Evolutionary conservation across 768 basidiomycete species (phyloP).

Genomic region (Hirschioporus abietinus): DNA sequence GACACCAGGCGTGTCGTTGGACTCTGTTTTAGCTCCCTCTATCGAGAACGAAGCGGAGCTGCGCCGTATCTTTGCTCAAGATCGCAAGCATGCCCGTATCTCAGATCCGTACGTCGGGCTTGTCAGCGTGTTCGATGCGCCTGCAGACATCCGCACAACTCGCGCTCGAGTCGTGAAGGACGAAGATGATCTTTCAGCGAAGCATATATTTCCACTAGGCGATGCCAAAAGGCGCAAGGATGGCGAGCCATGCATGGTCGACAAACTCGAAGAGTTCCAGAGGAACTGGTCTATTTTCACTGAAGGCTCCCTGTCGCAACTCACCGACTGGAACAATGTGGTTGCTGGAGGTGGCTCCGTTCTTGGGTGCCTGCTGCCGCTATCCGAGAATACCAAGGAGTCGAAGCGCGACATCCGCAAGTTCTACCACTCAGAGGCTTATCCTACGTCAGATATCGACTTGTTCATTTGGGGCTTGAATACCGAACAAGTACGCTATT

Average conservation of each 20-base stretch:
- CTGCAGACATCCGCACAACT: slow-evolving; percentile 41
- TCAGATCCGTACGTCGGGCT: slow-evolving; percentile 49
- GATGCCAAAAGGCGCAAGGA: slow-evolving; percentile 40
- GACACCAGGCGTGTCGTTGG: slow-evolving; percentile 31
- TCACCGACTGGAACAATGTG: slow-evolving; percentile 58
- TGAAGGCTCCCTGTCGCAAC: slow-evolving; percentile 55
- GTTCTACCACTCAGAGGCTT: slow-evolving; percentile 48
- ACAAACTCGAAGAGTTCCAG: slow-evolving; percentile 51
- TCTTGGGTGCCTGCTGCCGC: slow-evolving; percentile 49
- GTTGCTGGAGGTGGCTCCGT: slow-evolving; percentile 58
- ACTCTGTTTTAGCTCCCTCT: slow-evolving; percentile 44
- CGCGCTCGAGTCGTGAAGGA: slow-evolving; percentile 42
- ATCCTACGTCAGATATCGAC: slow-evolving; percentile 59
- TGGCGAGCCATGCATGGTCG: slow-evolving; percentile 44
- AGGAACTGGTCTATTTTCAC: slow-evolving; percentile 61
- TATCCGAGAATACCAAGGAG: slow-evolving; percentile 41
- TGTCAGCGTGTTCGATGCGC: slow-evolving; percentile 52
- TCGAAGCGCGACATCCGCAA: slow-evolving; percentile 55
- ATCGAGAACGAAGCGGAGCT: slow-evolving; percentile 53
- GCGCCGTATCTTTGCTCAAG: slow-evolving; percentile 50
- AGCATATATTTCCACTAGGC: slow-evolving; percentile 51
- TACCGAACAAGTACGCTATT: slow-evolving; percentile 38
- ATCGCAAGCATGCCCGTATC: slow-evolving; percentile 40
- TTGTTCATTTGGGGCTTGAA: slow-evolving; percentile 58
- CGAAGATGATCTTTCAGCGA: slow-evolving; percentile 38